Percentiles rank a stretch among this genome's conserved stretches.
phyloP scores from a whole-genome alignment of 257 asterid genomes.

The Solanum chilense region DNA sequence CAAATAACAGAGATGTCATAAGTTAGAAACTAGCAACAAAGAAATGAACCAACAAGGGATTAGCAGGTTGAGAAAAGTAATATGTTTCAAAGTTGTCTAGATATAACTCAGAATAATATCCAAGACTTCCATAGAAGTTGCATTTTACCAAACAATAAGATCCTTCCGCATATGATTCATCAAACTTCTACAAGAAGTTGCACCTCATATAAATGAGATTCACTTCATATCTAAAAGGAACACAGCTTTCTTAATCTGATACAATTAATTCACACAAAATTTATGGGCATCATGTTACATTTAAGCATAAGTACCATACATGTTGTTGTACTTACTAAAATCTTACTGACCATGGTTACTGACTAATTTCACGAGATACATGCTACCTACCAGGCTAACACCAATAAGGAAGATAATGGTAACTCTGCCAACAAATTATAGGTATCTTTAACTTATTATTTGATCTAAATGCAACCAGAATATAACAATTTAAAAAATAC shows the following conservation, averaged over 20 bases:
- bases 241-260: background rate
- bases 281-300: background rate
- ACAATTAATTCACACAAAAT: background rate
- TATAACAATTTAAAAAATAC: background rate
- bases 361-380: background rate
- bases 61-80: background rate
- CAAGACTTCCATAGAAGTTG: background rate
- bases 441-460: background rate
- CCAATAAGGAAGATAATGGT: background rate
- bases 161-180: background rate
- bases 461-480: background rate
- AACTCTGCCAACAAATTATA: background rate
- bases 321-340: background rate
- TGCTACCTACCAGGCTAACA: background rate
- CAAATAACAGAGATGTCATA: background rate
- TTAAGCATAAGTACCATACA: background rate
- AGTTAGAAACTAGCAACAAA: background rate
- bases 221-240: background rate
- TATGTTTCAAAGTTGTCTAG: background rate
- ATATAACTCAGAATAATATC: background rate
- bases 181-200: background rate
- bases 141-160: background rate
- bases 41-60: background rate
- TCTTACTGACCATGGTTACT: background rate
- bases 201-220: background rate